Conservation (phyloP, 257 asterid genomes). For the Solanum etuberosum region DNA sequence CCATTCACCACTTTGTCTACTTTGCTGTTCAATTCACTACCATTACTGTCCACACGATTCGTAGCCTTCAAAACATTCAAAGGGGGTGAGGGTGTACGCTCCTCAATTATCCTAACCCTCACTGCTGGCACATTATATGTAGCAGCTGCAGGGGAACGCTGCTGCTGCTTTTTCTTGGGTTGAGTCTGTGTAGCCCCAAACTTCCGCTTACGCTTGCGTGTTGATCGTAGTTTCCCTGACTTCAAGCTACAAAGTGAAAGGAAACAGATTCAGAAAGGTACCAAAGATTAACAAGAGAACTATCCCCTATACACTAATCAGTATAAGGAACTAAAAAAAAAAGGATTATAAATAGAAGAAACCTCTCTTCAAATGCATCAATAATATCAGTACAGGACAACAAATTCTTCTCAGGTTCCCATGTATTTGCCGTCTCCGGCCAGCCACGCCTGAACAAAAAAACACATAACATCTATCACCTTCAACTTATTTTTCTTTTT, state of each 20-base stretch:
- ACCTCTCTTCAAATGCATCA: constrained; percentile 85
- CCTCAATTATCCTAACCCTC: constrained; percentile 8
- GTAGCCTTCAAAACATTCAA: background rate
- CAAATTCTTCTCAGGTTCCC: constrained; percentile 85
- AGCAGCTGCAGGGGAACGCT: constrained; percentile 2
- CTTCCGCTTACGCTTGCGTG: constrained; percentile 72
- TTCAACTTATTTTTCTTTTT: background rate
- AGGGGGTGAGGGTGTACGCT: constrained; percentile 4
- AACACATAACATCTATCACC: constrained; percentile 10
- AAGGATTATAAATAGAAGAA: background rate
- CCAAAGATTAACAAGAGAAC: background rate
- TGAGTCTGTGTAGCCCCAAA: constrained; percentile 34
- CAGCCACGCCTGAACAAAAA: constrained; percentile 72
- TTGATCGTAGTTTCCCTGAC: constrained; percentile 38
- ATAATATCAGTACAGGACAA: constrained; percentile 51
- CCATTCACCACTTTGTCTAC: constrained; percentile 26
- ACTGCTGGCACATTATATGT: constrained; percentile 8
- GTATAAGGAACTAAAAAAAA: background rate
- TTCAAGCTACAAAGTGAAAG: constrained; percentile 29
- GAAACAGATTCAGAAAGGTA: constrained; percentile 4
- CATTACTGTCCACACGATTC: background rate
- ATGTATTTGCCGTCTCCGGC: constrained; percentile 81
- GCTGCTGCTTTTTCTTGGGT: constrained; percentile 43
- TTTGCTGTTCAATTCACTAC: constrained; percentile 14
- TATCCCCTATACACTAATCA: constrained; percentile 1